These are phyloP conservation scores for Penicillium roqueforti DNA, from an alignment of 495 filamentous ascomycete genomes.

Conservation along the genomic window DNA sequence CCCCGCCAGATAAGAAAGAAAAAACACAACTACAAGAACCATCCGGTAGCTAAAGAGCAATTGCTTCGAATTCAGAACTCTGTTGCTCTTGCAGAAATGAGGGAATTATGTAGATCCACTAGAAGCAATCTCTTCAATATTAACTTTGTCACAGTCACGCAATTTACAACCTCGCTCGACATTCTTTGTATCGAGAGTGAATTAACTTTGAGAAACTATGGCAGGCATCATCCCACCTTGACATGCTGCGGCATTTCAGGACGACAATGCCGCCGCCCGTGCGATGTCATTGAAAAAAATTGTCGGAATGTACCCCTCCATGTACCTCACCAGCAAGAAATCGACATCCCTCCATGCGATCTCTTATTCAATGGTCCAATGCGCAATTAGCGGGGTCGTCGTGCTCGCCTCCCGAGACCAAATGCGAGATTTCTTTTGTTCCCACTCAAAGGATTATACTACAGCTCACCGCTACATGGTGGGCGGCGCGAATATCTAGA, in stretches of 20 bases:
- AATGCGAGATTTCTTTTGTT: background rate
- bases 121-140: background rate
- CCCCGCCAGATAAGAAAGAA: constrained; percentile 9
- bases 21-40: constrained; percentile 1
- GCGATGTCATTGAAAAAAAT: background rate
- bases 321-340: background rate
- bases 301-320: constrained; percentile 7
- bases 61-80: background rate
- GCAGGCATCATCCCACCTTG: constrained; percentile 1
- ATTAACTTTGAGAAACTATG: background rate
- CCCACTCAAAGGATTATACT: constrained; percentile 12
- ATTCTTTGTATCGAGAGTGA: background rate
- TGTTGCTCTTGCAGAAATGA: background rate
- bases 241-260: constrained; percentile 4
- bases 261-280: constrained; percentile 3
- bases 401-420: background rate
- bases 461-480: constrained; percentile 30
- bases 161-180: background rate
- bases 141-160: background rate
- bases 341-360: constrained; percentile 4
- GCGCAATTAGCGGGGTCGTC: constrained; percentile 1
- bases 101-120: background rate
- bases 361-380: background rate
- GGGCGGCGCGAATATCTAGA: constrained; percentile 13
- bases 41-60: background rate